phyloP scores from a whole-genome alignment of 1,284 basidiomycete genomes.

The Clitocybe nebularis region DNA sequence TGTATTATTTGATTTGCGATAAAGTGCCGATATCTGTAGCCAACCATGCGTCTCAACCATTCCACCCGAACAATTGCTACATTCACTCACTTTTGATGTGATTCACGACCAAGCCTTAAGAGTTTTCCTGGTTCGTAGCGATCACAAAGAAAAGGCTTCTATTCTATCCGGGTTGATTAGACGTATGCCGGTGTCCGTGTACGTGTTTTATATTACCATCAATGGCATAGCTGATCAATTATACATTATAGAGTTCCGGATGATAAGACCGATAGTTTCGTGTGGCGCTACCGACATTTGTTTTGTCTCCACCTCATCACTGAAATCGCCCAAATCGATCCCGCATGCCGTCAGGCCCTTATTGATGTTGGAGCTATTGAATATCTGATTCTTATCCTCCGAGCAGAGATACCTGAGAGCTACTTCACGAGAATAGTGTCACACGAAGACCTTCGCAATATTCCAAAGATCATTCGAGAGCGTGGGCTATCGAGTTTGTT shows the following conservation, averaged over 20 bases:
- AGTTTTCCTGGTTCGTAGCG: conserved; percentile 11
- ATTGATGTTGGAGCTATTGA: conserved; percentile 10
- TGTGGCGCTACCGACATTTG: conserved; percentile 11
- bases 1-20: neutral
- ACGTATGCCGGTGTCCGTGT: conserved; percentile 7
- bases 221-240: neutral
- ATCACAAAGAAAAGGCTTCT: conserved; percentile 7
- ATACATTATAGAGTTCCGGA: too few relatives aligned
- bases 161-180: conserved; percentile 9
- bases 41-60: conserved; percentile 13
- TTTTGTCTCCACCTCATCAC: conserved; percentile 14
- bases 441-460: neutral
- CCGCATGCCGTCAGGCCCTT: conserved; percentile 5
- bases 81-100: conserved; percentile 10
- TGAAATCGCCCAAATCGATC: conserved; percentile 5
- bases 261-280: neutral
- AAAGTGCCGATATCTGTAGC: conserved; percentile 10
- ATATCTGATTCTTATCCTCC: conserved; percentile 11
- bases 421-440: conserved; percentile 3
- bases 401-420: conserved; percentile 7
- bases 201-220: neutral
- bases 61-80: conserved; percentile 6
- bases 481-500: conserved; percentile 7
- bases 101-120: conserved; percentile 14
- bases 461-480: conserved; percentile 5